Percentiles rank a stretch among this genome's conserved stretches.
phyloP scores from a whole-genome alignment of 1,284 basidiomycete genomes.

The Chiua sp. region DNA sequence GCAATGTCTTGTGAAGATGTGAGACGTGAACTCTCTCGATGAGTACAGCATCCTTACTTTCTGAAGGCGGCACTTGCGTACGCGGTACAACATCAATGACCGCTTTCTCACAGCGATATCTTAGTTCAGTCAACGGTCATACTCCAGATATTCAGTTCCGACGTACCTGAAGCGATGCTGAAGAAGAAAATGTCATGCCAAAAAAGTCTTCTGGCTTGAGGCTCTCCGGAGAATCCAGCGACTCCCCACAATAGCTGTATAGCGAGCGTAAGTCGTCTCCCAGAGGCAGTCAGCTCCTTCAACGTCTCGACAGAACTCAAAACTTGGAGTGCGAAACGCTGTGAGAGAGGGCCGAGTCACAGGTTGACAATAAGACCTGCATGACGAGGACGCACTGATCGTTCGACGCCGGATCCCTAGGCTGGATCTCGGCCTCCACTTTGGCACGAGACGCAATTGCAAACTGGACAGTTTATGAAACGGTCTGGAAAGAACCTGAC shows the following conservation, averaged over 20 bases:
- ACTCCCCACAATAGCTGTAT: constrained; percentile 77
- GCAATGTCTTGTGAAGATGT: constrained; percentile 15
- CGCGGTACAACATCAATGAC: constrained; percentile 71
- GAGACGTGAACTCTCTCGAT: not conserved
- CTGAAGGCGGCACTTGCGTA: constrained; percentile 1
- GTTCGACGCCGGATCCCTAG: constrained; percentile 40
- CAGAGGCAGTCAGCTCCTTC: constrained; percentile 63
- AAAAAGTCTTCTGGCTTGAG: constrained; percentile 85
- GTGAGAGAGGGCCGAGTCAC: not conserved
- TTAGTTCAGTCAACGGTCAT: not conserved
- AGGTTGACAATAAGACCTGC: constrained; percentile 45
- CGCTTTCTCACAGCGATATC: constrained; percentile 60
- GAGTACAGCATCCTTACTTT: constrained; percentile 8
- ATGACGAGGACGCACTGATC: constrained; percentile 74
- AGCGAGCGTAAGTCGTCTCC: constrained; percentile 64
- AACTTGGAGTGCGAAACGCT: constrained; percentile 65
- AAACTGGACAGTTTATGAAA: constrained; percentile 62
- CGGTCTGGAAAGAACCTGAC: constrained; percentile 72
- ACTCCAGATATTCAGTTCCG: not conserved
- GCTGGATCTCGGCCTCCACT: constrained; percentile 61
- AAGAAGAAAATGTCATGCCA: constrained; percentile 73
- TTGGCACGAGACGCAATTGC: constrained; percentile 64
- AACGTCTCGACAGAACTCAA: constrained; percentile 63
- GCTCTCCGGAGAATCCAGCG: constrained; percentile 60
- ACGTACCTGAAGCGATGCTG: constrained; percentile 68